Conservation (phyloP, 176 grass and related monocot species). For the Phoenix dactylifera region DNA sequence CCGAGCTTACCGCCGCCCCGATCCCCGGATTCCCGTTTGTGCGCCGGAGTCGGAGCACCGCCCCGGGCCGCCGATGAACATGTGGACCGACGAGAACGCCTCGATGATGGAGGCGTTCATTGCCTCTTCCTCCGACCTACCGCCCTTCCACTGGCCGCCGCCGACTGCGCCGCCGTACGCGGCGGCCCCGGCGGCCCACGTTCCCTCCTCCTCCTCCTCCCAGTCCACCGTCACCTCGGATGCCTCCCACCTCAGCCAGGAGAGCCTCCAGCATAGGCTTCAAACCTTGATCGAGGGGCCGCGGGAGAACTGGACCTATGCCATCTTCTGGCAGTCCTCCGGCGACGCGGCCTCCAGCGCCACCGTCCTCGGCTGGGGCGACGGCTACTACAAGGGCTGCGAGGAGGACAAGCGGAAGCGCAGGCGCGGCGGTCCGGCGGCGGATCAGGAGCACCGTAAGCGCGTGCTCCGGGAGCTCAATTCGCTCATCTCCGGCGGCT, state of each 20-base stretch:
- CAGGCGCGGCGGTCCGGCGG: background rate
- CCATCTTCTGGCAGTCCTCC: constrained; percentile 12
- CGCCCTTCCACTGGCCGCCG: background rate
- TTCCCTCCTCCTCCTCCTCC: background rate
- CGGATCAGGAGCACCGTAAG: constrained; percentile 10
- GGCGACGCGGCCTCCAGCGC: background rate
- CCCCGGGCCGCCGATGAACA: too few species aligned
- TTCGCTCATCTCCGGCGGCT: background rate
- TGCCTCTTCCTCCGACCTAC: too few species aligned
- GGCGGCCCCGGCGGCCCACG: too few species aligned
- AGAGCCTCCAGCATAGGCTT: constrained; percentile 1
- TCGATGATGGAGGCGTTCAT: too few species aligned
- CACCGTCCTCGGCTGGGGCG: constrained; percentile 3
- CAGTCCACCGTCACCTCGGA: background rate
- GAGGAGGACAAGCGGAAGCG: constrained; percentile 6
- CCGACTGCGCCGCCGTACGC: background rate
- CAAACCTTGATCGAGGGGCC: background rate
- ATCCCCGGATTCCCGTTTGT: too few species aligned
- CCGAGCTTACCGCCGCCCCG: too few species aligned
- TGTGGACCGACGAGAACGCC: too few species aligned
- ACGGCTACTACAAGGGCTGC: constrained; percentile 9
- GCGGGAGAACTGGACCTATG: background rate
- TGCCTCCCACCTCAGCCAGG: background rate
- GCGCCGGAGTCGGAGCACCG: too few species aligned
- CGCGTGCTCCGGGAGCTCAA: constrained; percentile 13